Evolutionary conservation across 2,329 filamentous ascomycete genomes (phyloP), one percentile per base, ranked within the genome.

Genomic region (Cladophialophora carrionii): DNA sequence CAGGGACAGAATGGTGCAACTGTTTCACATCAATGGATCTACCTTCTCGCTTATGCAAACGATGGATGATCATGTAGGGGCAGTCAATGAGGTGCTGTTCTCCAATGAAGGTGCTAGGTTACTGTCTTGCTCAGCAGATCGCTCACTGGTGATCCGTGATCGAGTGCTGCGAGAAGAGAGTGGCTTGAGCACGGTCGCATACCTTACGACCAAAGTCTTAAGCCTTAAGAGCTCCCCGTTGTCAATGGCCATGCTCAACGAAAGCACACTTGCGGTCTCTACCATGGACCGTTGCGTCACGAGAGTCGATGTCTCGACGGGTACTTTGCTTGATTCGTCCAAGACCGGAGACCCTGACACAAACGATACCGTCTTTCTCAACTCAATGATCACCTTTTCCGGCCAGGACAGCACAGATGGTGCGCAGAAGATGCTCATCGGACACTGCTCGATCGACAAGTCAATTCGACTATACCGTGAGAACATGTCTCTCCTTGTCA

Each of bases 391-490:
- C 1, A 86, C 88, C 63, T 72, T 73, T 14, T 76, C 83, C 67
- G 77, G 84, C 77, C 81, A 83, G 9, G 67, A 67, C 8, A 24
- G 37, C 29, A 49, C 41, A 31, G 65, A 70, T 53, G 75, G 87
- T 80, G 26, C 37, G 9, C 57, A 62, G 34, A 85, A 88, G 31
- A 85, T 96, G 57, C 83, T 99, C 58, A 84, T 95, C 20, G 93
- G 92, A n/a, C 85, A 95, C 10, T 97, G 94, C 8, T 93, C 93
- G 71, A 96, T 91, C 0, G 95, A 99, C 77, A 99, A 98, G 75
- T 98, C 95, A 0, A 89, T 99, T 62, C 85, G 95, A 41, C 81
- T 99, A 17, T 99, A 99, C 73, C 91, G 96, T 71, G 82, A 87
- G 32, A 88, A 89, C 49, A 93, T 94, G 8, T 79, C 81, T 1